phyloP scores from a whole-genome alignment of 2,329 filamentous ascomycete genomes.

The Trichoderma endophyticum region DNA sequence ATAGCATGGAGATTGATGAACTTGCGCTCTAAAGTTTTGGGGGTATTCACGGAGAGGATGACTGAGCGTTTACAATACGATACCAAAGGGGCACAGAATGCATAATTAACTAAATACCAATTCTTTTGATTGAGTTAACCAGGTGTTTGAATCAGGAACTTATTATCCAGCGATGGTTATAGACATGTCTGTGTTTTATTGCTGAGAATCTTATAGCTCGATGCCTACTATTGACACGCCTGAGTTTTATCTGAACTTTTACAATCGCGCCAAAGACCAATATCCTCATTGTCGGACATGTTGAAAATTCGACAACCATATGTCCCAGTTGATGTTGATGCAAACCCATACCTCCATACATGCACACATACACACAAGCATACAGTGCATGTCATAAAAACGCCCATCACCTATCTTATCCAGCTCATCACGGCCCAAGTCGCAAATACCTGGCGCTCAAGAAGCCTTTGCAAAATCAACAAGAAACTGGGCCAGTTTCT shows the following conservation, averaged over 20 bases:
- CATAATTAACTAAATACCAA: neutral
- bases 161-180: neutral
- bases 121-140: neutral
- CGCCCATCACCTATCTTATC: neutral
- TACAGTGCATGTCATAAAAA: neutral
- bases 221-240: neutral
- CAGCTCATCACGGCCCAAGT: neutral
- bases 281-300: neutral
- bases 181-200: neutral
- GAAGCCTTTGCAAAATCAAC: slow-evolving; percentile 46
- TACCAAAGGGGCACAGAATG: neutral
- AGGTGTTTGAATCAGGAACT: neutral
- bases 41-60: neutral
- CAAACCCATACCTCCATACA: neutral
- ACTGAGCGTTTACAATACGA: neutral
- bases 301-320: slow-evolving; percentile 6
- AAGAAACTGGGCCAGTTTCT: slow-evolving; percentile 66
- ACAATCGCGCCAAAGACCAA: neutral
- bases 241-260: neutral
- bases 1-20: slow-evolving; percentile 1
- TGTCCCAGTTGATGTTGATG: neutral
- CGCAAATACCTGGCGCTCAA: neutral
- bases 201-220: neutral
- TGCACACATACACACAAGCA: neutral
- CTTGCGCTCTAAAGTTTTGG: neutral